Percentiles rank a stretch among this genome's conserved stretches.
Conservation (phyloP, 2,329 filamentous ascomycete genomes). For the Cladosporium halotolerans region DNA sequence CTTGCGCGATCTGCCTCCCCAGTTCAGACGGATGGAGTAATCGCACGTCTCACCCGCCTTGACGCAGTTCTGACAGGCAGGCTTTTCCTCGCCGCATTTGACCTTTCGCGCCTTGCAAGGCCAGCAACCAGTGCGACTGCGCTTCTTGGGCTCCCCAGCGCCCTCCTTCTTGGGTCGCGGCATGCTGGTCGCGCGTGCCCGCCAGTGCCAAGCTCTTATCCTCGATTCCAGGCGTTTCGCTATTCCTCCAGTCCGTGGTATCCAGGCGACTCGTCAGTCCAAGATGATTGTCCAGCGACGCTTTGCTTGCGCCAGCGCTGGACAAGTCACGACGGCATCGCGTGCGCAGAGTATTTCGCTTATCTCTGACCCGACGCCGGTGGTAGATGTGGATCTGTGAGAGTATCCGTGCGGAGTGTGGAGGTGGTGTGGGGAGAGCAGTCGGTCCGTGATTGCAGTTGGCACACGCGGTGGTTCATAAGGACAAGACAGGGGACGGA, state of each 20-base stretch:
- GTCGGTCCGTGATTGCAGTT: constrained; percentile 1
- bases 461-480: not conserved
- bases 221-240: not conserved
- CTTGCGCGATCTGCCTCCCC: constrained; percentile 64
- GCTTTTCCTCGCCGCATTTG: constrained; percentile 76
- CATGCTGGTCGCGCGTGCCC: constrained; percentile 38
- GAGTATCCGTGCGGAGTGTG: constrained; percentile 9
- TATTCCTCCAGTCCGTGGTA: not conserved
- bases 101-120: constrained; percentile 73
- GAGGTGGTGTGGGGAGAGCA: constrained; percentile 8
- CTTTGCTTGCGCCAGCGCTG: not conserved
- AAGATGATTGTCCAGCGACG: not conserved
- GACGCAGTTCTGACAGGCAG: constrained; percentile 65
- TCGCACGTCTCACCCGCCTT: constrained; percentile 65
- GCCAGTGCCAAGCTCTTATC: not conserved
- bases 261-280: not conserved
- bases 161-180: constrained; percentile 60
- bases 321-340: constrained; percentile 6
- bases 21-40: constrained; percentile 74
- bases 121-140: constrained; percentile 65
- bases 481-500: not conserved
- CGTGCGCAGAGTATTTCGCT: constrained; percentile 4
- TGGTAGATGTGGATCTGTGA: constrained; percentile 3
- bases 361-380: constrained; percentile 7
- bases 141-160: constrained; percentile 52